Conservation (phyloP, 352 stramenopile genomes). For the Pythium sukuiense region DNA sequence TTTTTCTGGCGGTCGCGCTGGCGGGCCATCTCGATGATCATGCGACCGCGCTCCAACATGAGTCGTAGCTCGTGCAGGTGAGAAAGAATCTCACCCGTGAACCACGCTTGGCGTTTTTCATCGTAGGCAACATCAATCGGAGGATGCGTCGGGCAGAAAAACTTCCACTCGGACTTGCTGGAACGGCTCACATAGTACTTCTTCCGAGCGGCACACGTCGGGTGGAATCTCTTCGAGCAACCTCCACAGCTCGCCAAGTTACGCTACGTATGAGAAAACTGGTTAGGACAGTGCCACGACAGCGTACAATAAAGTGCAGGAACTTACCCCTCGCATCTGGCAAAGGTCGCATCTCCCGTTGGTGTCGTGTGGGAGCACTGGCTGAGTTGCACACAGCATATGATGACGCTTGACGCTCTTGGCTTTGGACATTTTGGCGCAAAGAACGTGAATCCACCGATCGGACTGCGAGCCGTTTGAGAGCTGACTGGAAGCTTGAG, state of each 20-base stretch:
- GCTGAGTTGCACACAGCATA: constrained; percentile 48
- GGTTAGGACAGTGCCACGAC: neutral
- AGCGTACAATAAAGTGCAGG: neutral
- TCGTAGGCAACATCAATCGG: constrained; percentile 72
- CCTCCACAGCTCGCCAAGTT: constrained; percentile 53
- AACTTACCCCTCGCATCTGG: constrained; percentile 41
- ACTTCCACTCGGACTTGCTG: constrained; percentile 67
- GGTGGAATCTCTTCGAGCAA: constrained; percentile 71
- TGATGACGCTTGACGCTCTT: constrained; percentile 67
- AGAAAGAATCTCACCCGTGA: constrained; percentile 70
- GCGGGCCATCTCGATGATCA: constrained; percentile 84
- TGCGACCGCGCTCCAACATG: constrained; percentile 77
- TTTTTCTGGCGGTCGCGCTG: constrained; percentile 87
- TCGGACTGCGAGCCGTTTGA: constrained; percentile 23
- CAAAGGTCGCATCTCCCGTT: constrained; percentile 61
- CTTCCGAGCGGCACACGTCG: constrained; percentile 69
- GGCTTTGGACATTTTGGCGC: constrained; percentile 69
- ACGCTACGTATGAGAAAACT: constrained; percentile 31
- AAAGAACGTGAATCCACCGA: constrained; percentile 78
- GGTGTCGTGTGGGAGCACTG: constrained; percentile 27
- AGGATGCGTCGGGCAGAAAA: constrained; percentile 73
- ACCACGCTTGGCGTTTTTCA: constrained; percentile 67
- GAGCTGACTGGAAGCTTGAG: neutral
- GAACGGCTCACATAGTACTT: constrained; percentile 63
- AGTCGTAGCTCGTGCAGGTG: constrained; percentile 75